phyloP scores from a whole-genome alignment of 805 yeast species.

The Yamadazyma phyllophila region DNA sequence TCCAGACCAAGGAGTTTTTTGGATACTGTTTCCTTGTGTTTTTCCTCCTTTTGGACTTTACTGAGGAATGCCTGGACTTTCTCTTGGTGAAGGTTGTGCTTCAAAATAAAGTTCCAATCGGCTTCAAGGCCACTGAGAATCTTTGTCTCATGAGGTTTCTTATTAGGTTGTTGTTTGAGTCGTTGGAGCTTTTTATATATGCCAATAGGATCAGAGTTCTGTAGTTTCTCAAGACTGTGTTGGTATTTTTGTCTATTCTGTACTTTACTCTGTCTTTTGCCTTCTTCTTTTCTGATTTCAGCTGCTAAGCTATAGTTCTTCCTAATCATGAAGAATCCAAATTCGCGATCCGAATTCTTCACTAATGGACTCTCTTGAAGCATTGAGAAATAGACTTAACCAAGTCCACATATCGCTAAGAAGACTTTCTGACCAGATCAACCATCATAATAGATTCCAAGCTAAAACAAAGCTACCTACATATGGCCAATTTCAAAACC shows the following conservation, averaged over 20 bases:
- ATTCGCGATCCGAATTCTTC: not conserved
- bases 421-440: conserved; percentile 36
- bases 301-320: conserved; percentile 35
- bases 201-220: conserved; percentile 33
- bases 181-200: conserved; percentile 31
- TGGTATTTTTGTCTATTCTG: conserved; percentile 37
- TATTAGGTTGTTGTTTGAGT: conserved; percentile 18
- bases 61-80: conserved; percentile 24
- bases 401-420: conserved; percentile 42
- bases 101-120: conserved; percentile 41
- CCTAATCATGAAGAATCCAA: conserved; percentile 19
- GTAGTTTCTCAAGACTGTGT: conserved; percentile 23
- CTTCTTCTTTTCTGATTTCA: conserved; percentile 36
- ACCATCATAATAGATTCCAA: conserved; percentile 35
- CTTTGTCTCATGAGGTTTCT: conserved; percentile 10
- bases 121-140: conserved; percentile 26
- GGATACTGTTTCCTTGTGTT: conserved; percentile 15
- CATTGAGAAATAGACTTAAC: conserved; percentile 39
- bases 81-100: conserved; percentile 32
- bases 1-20: conserved; percentile 40
- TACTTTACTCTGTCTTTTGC: conserved; percentile 31
- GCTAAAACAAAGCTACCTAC: conserved; percentile 37
- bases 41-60: conserved; percentile 17
- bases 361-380: conserved; percentile 35
- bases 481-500: conserved; percentile 74